Evolutionary conservation across 441 rosid genomes (phyloP).

Genomic region (Populus tomentosa): DNA sequence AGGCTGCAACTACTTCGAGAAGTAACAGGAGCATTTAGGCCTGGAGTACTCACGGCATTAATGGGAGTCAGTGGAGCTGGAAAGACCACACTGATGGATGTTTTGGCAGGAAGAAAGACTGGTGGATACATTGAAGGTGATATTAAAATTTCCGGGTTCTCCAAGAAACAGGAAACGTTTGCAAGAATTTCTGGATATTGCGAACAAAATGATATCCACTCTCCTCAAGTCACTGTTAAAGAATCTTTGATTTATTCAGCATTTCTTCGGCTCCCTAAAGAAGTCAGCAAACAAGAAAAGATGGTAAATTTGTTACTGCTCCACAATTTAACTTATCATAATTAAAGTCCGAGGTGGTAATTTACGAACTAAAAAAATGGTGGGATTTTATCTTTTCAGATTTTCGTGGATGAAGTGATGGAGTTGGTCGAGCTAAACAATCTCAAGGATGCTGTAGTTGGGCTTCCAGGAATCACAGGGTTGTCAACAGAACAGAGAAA

Average conservation of each 20-base stretch:
- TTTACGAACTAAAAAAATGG: background rate
- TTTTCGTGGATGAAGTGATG: slow-evolving; percentile 39
- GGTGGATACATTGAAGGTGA: slow-evolving; percentile 90
- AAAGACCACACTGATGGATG: slow-evolving; percentile 97
- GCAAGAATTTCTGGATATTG: slow-evolving; percentile 95
- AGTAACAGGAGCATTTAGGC: slow-evolving; percentile 85
- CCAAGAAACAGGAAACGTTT: slow-evolving; percentile 90
- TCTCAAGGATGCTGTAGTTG: slow-evolving; percentile 36
- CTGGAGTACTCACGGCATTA: slow-evolving; percentile 84
- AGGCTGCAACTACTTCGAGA: slow-evolving; percentile 63
- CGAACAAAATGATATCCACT: slow-evolving; percentile 89
- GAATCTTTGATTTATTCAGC: slow-evolving; percentile 90
- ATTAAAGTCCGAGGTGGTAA: background rate
- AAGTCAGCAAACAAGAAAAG: slow-evolving; percentile 61
- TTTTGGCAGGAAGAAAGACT: slow-evolving; percentile 87
- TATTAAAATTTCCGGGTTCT: slow-evolving; percentile 72
- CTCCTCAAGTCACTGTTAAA: slow-evolving; percentile 81
- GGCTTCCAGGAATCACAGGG: slow-evolving; percentile 41
- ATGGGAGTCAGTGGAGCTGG: slow-evolving; percentile 99
- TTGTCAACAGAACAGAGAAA: slow-evolving; percentile 51
- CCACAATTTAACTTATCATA: background rate
- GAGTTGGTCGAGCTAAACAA: slow-evolving; percentile 36
- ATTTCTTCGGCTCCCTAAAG: slow-evolving; percentile 76
- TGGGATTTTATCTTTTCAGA: slow-evolving; percentile 22
- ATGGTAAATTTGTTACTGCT: slow-evolving; percentile 36